These are phyloP conservation scores for Cladosporium cucumerinum DNA, from an alignment of 2,329 filamentous ascomycete genomes.

Conservation along the genomic window DNA sequence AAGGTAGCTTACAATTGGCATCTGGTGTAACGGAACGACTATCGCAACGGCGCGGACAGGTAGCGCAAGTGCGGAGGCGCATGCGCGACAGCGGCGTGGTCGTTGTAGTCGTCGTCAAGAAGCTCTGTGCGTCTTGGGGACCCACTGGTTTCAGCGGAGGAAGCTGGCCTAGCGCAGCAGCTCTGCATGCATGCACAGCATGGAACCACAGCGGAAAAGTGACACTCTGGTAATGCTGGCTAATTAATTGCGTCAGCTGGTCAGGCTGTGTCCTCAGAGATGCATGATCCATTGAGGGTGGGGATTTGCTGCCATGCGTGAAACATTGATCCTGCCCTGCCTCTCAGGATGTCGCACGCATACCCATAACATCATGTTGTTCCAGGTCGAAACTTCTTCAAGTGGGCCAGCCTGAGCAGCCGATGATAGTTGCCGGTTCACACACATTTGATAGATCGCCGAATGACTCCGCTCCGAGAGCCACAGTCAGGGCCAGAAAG, in stretches of 20 bases:
- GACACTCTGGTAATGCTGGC: neutral
- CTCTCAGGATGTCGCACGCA: neutral
- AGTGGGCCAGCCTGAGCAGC: constrained; percentile 1
- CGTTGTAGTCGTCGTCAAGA: constrained; percentile 8
- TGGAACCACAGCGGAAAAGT: constrained; percentile 12
- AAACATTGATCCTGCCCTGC: neutral
- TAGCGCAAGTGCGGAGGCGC: constrained; percentile 11
- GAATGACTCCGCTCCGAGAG: constrained; percentile 10
- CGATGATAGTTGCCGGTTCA: constrained; percentile 8
- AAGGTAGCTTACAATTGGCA: constrained; percentile 1
- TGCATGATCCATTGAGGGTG: neutral
- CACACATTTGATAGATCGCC: constrained; percentile 13
- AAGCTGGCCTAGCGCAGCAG: constrained; percentile 9
- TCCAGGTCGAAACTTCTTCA: neutral
- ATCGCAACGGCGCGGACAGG: neutral
- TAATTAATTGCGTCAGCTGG: constrained; percentile 2
- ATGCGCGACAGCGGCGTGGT: constrained; percentile 1
- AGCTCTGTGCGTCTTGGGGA: neutral
- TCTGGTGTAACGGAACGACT: constrained; percentile 1
- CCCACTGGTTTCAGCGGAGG: constrained; percentile 15
- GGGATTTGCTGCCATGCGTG: neutral
- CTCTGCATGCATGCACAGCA: constrained; percentile 15
- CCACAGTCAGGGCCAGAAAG: constrained; percentile 13
- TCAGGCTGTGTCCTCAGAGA: neutral
- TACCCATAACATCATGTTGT: neutral